Evolutionary conservation across 2,329 filamentous ascomycete species (phyloP).

Genomic region (Dothidotthia symphoricarpi): DNA sequence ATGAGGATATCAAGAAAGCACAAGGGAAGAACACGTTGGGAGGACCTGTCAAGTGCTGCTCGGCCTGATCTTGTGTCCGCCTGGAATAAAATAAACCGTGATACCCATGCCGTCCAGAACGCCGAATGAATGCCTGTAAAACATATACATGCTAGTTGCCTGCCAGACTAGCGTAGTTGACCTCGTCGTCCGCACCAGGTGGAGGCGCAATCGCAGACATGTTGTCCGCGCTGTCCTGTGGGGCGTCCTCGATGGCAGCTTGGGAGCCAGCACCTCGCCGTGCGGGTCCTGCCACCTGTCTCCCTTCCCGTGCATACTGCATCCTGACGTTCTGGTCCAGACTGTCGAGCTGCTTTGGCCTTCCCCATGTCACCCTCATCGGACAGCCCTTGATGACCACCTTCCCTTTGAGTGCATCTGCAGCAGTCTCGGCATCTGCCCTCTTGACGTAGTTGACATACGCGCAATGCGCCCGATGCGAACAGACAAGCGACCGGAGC

Average conservation of each 20-base stretch:
- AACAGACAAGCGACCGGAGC: slow-evolving; percentile 89
- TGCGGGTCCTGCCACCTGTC: slow-evolving; percentile 40
- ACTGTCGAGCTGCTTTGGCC: slow-evolving; percentile 85
- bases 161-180: slow-evolving; percentile 80
- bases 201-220: slow-evolving; percentile 66
- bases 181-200: slow-evolving; percentile 73
- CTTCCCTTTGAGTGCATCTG: slow-evolving; percentile 79
- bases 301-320: slow-evolving; percentile 76
- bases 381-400: slow-evolving; percentile 90
- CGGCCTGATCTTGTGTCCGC: slow-evolving; percentile 33
- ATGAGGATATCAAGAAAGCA: slow-evolving; percentile 76
- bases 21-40: slow-evolving; percentile 45
- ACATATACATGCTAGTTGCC: slow-evolving; percentile 62
- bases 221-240: slow-evolving; percentile 45
- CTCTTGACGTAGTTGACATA: slow-evolving; percentile 92
- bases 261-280: slow-evolving; percentile 31
- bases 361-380: slow-evolving; percentile 85
- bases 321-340: slow-evolving; percentile 84
- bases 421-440: slow-evolving; percentile 80
- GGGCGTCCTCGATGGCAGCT: slow-evolving; percentile 44
- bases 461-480: slow-evolving; percentile 94
- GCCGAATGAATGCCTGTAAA: slow-evolving; percentile 25
- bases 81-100: slow-evolving; percentile 23
- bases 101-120: slow-evolving; percentile 33
- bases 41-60: slow-evolving; percentile 38